Evolutionary conservation across 1,284 basidiomycete species (phyloP).

Genomic region (Malassezia obtusa): DNA sequence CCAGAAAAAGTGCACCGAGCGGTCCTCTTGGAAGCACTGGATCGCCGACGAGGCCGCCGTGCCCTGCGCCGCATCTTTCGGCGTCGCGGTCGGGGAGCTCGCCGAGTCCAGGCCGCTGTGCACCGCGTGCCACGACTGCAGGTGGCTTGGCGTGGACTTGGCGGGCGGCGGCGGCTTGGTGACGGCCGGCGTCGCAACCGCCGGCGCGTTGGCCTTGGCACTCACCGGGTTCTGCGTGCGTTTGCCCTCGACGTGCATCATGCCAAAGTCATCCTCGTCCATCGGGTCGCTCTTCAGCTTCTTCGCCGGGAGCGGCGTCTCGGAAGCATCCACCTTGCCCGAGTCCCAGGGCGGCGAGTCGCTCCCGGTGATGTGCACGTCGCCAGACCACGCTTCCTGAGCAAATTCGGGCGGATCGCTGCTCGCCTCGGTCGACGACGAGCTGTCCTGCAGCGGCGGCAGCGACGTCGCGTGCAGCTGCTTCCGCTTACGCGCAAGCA

Average conservation of each 20-base stretch:
- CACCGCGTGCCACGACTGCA: slow-evolving; percentile 27
- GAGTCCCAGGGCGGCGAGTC: slow-evolving; percentile 32
- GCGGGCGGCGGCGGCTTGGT: not conserved
- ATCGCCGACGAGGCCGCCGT: not conserved
- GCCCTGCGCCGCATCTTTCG: not conserved
- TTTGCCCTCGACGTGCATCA: slow-evolving; percentile 26
- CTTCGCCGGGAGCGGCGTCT: slow-evolving; percentile 18
- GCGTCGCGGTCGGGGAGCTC: not conserved
- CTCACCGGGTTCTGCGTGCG: slow-evolving; percentile 18
- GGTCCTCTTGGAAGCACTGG: slow-evolving; percentile 5
- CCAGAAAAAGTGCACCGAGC: slow-evolving; percentile 42
- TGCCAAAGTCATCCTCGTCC: slow-evolving; percentile 25
- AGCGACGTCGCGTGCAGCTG: slow-evolving; percentile 6
- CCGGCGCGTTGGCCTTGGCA: slow-evolving; percentile 10
- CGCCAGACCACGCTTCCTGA: not conserved
- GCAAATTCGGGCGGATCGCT: slow-evolving; percentile 18
- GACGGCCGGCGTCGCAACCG: not conserved
- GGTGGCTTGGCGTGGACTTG: not conserved
- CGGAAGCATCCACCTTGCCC: not conserved
- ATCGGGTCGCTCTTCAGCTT: slow-evolving; percentile 21
- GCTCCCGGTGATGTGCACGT: slow-evolving; percentile 23
- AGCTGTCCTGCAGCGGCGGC: slow-evolving; percentile 4
- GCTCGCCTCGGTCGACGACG: slow-evolving; percentile 16
- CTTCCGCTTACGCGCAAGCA: slow-evolving; percentile 24
- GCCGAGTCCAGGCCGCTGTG: slow-evolving; percentile 23